Conservation (phyloP, 2,329 filamentous ascomycete species). For the Simplicillium aogashimaense region DNA sequence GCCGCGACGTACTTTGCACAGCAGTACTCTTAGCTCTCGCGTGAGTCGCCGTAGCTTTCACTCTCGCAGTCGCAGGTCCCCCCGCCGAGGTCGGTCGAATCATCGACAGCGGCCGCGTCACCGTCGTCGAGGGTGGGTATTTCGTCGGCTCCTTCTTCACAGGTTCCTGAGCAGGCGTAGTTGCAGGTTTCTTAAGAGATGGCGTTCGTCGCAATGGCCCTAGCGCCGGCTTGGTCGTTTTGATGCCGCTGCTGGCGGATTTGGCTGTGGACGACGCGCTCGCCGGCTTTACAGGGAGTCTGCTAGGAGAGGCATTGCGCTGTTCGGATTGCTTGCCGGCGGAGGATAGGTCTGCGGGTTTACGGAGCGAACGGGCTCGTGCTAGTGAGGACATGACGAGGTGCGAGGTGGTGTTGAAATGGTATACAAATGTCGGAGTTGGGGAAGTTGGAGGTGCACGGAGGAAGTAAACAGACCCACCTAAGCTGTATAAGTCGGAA, state of each 20-base stretch:
- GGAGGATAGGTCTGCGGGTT: slow-evolving; percentile 16
- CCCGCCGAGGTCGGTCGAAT: slow-evolving; percentile 14
- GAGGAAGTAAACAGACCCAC: too few species aligned
- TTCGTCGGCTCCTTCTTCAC: slow-evolving; percentile 14
- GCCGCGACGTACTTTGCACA: slow-evolving; percentile 14
- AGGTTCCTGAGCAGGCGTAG: slow-evolving; percentile 4
- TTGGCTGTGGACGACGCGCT: slow-evolving; percentile 20
- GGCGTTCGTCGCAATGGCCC: not conserved
- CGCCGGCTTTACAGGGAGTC: slow-evolving; percentile 39
- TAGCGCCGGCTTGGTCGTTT: slow-evolving; percentile 8
- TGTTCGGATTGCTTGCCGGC: slow-evolving; percentile 10
- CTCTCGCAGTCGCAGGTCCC: slow-evolving; percentile 20
- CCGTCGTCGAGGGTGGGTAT: slow-evolving; percentile 23
- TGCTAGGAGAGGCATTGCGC: slow-evolving; percentile 35
- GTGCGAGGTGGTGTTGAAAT: too few species aligned
- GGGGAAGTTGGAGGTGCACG: too few species aligned
- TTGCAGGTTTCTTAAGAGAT: slow-evolving; percentile 4
- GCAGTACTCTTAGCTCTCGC: slow-evolving; percentile 21
- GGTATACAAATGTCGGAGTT: too few species aligned
- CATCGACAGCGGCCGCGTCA: slow-evolving; percentile 3
- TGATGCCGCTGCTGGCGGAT: too few species aligned
- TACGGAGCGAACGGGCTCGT: slow-evolving; percentile 39
- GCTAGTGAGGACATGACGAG: slow-evolving; percentile 31
- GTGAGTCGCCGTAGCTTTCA: slow-evolving; percentile 15
- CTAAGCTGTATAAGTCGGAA: too few species aligned